A percentile compares a stretch with the other conserved stretches of the same genome.
Conservation (phyloP, 2,329 filamentous ascomycete species). For the Aspergillus terreus region DNA sequence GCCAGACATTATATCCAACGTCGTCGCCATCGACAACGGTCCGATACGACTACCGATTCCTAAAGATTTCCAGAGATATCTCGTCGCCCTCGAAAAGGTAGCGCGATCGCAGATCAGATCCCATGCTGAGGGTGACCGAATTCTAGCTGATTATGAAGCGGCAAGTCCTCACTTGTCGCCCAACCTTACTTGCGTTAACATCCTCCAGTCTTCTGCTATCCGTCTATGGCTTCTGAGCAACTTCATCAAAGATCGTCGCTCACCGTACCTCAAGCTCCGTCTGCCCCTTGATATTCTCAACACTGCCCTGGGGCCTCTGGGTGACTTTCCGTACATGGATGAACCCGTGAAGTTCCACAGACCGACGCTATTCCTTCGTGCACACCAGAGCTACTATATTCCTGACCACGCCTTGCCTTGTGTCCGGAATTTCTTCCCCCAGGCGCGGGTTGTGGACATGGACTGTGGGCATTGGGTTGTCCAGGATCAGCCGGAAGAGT, state of each 20-base stretch:
- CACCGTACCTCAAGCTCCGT: neutral
- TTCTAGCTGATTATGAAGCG: conserved; percentile 2
- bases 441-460: conserved; percentile 23
- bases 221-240: conserved; percentile 8
- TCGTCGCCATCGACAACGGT: conserved; percentile 22
- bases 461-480: conserved; percentile 35
- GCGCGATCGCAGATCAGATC: neutral
- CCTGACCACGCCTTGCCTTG: conserved; percentile 48
- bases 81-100: conserved; percentile 30
- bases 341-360: conserved; percentile 29
- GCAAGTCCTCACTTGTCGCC: neutral
- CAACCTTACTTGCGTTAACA: neutral
- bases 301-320: neutral
- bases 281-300: conserved; percentile 1
- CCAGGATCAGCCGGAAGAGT: conserved; percentile 29
- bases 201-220: neutral
- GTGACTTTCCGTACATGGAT: conserved; percentile 1
- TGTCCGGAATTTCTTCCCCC: conserved; percentile 27
- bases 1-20: conserved; percentile 14
- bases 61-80: conserved; percentile 49
- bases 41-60: conserved; percentile 16
- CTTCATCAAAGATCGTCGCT: neutral
- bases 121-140: conserved; percentile 3
- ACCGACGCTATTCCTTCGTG: conserved; percentile 18
- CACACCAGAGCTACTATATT: conserved; percentile 36